Conservation (phyloP, 495 filamentous ascomycete genomes). For the Podospora bellae-mahoneyi region DNA sequence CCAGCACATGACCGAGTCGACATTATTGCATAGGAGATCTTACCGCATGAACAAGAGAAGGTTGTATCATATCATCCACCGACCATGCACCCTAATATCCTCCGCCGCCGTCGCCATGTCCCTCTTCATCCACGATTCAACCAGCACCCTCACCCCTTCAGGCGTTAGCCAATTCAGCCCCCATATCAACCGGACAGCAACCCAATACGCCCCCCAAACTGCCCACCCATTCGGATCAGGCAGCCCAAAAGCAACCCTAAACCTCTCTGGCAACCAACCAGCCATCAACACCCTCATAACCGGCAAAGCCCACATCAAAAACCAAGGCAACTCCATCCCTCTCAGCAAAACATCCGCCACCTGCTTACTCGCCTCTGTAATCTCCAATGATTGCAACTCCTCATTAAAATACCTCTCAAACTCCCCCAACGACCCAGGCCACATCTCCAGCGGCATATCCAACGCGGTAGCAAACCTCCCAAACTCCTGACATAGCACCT, state of each 20-base stretch:
- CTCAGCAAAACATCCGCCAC: conserved; percentile 14
- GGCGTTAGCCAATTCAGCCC: conserved; percentile 9
- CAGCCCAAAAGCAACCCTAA: conserved; percentile 16
- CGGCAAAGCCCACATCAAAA: conserved; percentile 17
- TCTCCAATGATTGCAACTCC: conserved; percentile 11
- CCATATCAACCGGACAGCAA: not conserved
- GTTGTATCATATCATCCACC: conserved; percentile 15
- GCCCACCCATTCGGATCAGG: conserved; percentile 11
- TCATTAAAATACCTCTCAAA: conserved; percentile 16
- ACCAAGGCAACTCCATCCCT: conserved; percentile 18
- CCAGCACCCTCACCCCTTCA: not conserved
- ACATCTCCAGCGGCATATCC: conserved; percentile 18
- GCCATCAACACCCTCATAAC: conserved; percentile 20
- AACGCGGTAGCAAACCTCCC: conserved; percentile 10
- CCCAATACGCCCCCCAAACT: conserved; percentile 14
- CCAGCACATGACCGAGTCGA: not conserved
- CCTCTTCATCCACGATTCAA: conserved; percentile 9
- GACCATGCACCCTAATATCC: conserved; percentile 8
- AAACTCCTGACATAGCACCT: conserved; percentile 9
- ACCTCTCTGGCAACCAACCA: conserved; percentile 12
- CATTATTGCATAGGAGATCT: not conserved
- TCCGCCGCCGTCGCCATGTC: conserved; percentile 21
- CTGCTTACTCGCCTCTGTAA: conserved; percentile 7
- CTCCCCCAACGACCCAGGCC: conserved; percentile 14
- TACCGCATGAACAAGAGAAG: not conserved